phyloP scores from a whole-genome alignment of 352 stramenopile species.

The Pilasporangium apinafurcum region DNA sequence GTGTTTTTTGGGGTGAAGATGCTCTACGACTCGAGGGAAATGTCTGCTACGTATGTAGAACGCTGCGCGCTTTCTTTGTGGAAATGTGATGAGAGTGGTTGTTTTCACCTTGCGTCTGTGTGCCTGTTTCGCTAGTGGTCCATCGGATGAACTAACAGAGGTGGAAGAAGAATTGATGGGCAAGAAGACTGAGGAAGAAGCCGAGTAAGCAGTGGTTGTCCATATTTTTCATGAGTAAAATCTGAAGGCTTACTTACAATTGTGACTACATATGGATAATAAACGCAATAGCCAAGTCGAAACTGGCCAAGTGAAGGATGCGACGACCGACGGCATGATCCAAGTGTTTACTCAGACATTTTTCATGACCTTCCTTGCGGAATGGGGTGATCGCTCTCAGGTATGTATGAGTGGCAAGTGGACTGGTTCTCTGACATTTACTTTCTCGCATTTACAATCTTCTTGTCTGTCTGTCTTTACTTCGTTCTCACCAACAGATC shows the following conservation, averaged over 20 bases:
- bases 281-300: slow-evolving; percentile 21
- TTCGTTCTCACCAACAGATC: too few species aligned
- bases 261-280: background rate
- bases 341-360: slow-evolving; percentile 93
- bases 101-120: background rate
- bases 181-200: slow-evolving; percentile 70
- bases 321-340: slow-evolving; percentile 53
- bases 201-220: slow-evolving; percentile 26
- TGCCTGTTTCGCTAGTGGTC: slow-evolving; percentile 24
- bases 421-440: too few species aligned
- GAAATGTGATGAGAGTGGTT: background rate
- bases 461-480: background rate
- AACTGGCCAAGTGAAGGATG: slow-evolving; percentile 9
- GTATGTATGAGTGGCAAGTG: background rate
- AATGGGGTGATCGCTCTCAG: slow-evolving; percentile 98
- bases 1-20: slow-evolving; percentile 96
- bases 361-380: slow-evolving; percentile 97
- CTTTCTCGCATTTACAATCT: too few species aligned
- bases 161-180: slow-evolving; percentile 82
- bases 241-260: background rate
- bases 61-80: background rate
- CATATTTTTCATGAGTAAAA: background rate
- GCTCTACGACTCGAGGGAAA: slow-evolving; percentile 81
- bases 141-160: slow-evolving; percentile 74
- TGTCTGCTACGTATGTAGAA: slow-evolving; percentile 63